A percentile compares a stretch with the other conserved stretches of the same genome.
phyloP scores from a whole-genome alignment of 768 basidiomycete genomes.

The Suillus paluster region DNA sequence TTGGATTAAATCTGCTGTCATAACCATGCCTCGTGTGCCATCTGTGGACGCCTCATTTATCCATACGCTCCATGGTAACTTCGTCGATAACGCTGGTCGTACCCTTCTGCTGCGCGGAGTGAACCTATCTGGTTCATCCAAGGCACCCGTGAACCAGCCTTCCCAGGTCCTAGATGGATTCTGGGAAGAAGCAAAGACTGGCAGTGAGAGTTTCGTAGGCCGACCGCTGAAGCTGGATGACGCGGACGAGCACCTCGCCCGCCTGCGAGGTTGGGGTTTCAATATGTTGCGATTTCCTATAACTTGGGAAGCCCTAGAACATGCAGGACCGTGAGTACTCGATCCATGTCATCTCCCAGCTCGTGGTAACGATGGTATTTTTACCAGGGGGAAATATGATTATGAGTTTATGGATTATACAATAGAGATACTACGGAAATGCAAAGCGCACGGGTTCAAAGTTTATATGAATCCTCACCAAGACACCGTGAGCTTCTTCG shows the following conservation, averaged over 20 bases:
- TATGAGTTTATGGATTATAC: constrained; percentile 92
- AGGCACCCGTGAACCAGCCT: constrained; percentile 76
- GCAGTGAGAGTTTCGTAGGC: constrained; percentile 72
- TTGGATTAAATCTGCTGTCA: constrained; percentile 42
- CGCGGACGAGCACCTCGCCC: constrained; percentile 82
- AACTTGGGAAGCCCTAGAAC: constrained; percentile 96
- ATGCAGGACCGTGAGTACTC: constrained; percentile 87
- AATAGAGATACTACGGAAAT: constrained; percentile 83
- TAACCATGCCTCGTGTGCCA: constrained; percentile 57
- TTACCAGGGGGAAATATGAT: constrained; percentile 82
- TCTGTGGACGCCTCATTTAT: constrained; percentile 65
- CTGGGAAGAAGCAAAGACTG: constrained; percentile 78
- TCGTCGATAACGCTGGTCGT: constrained; percentile 76
- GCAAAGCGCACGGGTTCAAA: constrained; percentile 89
- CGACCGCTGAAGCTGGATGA: constrained; percentile 86
- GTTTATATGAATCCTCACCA: constrained; percentile 97
- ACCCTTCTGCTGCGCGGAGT: constrained; percentile 90
- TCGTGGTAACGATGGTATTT: constrained; percentile 2
- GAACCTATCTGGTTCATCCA: constrained; percentile 89
- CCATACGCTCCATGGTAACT: constrained; percentile 69
- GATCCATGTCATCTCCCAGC: constrained; percentile 6
- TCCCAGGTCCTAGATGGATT: constrained; percentile 74
- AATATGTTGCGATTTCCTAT: constrained; percentile 81
- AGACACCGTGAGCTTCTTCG: constrained; percentile 68
- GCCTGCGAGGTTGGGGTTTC: constrained; percentile 94